A percentile compares a stretch with the other conserved stretches of the same genome.
Evolutionary conservation across 495 filamentous ascomycete genomes (phyloP).

Genomic region (Lasiosphaeria ovina): DNA sequence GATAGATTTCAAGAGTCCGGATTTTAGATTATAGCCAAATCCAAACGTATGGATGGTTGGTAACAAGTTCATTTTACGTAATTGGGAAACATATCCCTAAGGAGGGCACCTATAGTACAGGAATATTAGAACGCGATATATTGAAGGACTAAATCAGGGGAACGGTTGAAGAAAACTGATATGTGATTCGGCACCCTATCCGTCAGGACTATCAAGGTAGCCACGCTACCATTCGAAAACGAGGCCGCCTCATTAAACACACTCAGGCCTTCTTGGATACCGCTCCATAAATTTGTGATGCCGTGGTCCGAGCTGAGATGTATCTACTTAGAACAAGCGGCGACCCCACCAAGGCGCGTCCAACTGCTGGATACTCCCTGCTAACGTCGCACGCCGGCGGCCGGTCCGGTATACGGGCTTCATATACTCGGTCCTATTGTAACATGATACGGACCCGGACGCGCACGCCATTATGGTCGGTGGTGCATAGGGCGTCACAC

Average conservation of each 20-base stretch:
- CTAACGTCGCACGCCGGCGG: conserved; percentile 13
- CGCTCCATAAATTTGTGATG: conserved; percentile 44
- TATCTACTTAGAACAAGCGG: too few species aligned
- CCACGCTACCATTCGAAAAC: conserved; percentile 25
- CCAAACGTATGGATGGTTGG: conserved; percentile 48
- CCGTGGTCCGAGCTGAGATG: neutral
- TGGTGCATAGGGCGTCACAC: conserved; percentile 43
- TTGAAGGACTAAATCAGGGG: neutral
- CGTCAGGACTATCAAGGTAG: conserved; percentile 46
- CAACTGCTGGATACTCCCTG: conserved; percentile 37
- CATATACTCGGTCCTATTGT: conserved; percentile 44
- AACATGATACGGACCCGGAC: conserved; percentile 33
- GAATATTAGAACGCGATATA: neutral
- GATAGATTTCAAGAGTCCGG: conserved; percentile 46
- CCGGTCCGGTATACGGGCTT: conserved; percentile 36
- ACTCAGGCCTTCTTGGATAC: conserved; percentile 34
- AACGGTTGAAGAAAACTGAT: conserved; percentile 17
- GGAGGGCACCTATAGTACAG: conserved; percentile 20
- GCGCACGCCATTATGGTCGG: conserved; percentile 41
- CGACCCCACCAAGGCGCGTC: neutral
- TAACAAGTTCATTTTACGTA: conserved; percentile 36
- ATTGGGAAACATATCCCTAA: conserved; percentile 39
- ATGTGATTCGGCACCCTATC: conserved; percentile 44
- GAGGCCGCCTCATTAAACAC: conserved; percentile 27
- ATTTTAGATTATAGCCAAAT: conserved; percentile 41